Evolutionary conservation across 148 eudicot genomes (phyloP).

Genomic region (Amaranthus cruentus): DNA sequence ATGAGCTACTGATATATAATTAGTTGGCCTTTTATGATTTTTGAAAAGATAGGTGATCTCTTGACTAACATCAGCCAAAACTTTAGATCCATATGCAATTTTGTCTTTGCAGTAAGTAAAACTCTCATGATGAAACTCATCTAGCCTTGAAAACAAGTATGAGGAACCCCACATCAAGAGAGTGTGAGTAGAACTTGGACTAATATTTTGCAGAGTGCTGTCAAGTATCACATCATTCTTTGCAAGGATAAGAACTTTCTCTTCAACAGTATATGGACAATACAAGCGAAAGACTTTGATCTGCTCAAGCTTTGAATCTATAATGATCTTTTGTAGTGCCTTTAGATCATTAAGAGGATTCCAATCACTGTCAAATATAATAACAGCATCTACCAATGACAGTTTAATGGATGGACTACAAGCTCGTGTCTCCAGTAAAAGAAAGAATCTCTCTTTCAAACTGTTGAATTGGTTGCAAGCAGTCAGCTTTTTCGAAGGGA

Average conservation of each 20-base stretch:
- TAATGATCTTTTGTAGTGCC: conserved; percentile 55
- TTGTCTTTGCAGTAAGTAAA: conserved; percentile 15
- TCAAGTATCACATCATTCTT: conserved; percentile 51
- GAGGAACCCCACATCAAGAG: conserved; percentile 77
- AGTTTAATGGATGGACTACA: conserved; percentile 52
- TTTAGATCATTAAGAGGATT: conserved; percentile 61
- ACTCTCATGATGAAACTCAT: conserved; percentile 37
- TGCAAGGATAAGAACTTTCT: conserved; percentile 54
- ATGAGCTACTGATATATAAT: conserved; percentile 43
- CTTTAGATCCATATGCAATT: conserved; percentile 27
- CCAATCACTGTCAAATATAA: conserved; percentile 70
- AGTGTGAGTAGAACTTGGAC: conserved; percentile 38
- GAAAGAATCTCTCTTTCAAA: conserved; percentile 37
- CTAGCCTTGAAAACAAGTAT: conserved; percentile 50
- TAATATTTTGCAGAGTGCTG: conserved; percentile 29
- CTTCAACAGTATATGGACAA: conserved; percentile 64
- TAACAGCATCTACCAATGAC: conserved; percentile 46
- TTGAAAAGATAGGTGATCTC: conserved; percentile 45
- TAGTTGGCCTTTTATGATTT: conserved; percentile 18
- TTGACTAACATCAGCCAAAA: conserved; percentile 39
- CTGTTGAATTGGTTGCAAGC: conserved; percentile 48
- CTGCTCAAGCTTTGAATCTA: conserved; percentile 48
- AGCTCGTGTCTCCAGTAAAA: conserved; percentile 62
- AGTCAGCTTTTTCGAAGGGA: conserved; percentile 37
- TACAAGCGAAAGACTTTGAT: conserved; percentile 66